Evolutionary conservation across 176 grass and related monocot species (phyloP).

Genomic region (Pontederia crassipes): DNA sequence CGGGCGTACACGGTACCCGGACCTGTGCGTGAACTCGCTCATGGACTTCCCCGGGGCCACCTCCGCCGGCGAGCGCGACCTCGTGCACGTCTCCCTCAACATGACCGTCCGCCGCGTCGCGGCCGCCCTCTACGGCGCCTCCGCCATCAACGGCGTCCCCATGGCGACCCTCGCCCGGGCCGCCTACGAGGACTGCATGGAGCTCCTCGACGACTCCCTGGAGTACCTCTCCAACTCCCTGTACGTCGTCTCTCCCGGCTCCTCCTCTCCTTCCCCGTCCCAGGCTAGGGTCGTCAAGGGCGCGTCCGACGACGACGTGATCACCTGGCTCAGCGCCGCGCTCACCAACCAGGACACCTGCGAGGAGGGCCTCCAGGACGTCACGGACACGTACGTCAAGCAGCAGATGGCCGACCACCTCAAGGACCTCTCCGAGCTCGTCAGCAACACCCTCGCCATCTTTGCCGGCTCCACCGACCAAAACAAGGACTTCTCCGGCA

Average conservation of each 20-base stretch:
- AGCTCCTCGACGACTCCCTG: conserved; percentile 41
- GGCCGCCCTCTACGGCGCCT: conserved; percentile 26
- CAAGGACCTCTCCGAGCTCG: conserved; percentile 23
- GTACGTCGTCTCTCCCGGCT: neutral
- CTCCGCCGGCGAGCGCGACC: conserved; percentile 15
- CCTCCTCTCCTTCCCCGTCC: neutral
- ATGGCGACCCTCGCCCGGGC: conserved; percentile 17
- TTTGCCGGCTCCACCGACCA: neutral
- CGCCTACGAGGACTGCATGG: conserved; percentile 53
- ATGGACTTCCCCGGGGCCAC: conserved; percentile 8
- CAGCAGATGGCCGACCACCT: conserved; percentile 13
- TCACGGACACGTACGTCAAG: conserved; percentile 2
- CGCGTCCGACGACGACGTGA: conserved; percentile 27
- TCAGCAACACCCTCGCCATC: conserved; percentile 34
- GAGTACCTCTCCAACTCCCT: conserved; percentile 29
- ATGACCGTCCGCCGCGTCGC: conserved; percentile 28
- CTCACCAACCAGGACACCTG: conserved; percentile 77
- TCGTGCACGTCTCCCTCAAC: conserved; percentile 38
- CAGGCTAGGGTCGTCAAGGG: neutral
- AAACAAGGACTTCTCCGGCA: conserved; percentile 12
- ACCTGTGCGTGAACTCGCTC: conserved; percentile 5
- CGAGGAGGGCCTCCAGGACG: conserved; percentile 31
- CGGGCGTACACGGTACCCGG: conserved; percentile 12
- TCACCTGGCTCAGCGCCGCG: conserved; percentile 49
- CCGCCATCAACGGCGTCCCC: conserved; percentile 6